Evolutionary conservation across 768 basidiomycete genomes (phyloP).

Genomic region (Serpula lacrymans): DNA sequence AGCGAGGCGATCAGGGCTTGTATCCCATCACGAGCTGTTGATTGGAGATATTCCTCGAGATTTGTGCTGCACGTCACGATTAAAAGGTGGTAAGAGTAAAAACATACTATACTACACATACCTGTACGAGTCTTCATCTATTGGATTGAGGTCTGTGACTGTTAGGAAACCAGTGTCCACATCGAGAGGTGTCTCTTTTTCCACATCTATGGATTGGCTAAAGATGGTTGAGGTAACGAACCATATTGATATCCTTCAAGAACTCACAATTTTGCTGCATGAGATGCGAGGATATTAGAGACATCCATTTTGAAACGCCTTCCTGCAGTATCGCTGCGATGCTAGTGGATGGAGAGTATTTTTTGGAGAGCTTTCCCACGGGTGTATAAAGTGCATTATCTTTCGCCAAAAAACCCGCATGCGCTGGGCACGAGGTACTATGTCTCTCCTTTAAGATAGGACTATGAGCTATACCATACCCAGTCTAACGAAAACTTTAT

Average conservation of each 20-base stretch:
- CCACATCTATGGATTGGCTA: slow-evolving; percentile 66
- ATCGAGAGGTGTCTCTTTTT: slow-evolving; percentile 77
- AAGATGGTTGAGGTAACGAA: slow-evolving; percentile 3
- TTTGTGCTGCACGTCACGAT: slow-evolving; percentile 49
- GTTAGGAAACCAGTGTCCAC: slow-evolving; percentile 81
- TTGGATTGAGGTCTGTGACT: slow-evolving; percentile 83
- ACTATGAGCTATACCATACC: too few relatives aligned
- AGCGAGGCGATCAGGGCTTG: slow-evolving; percentile 79
- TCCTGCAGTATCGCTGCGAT: too few relatives aligned
- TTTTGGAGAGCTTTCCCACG: too few relatives aligned
- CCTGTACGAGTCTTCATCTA: slow-evolving; percentile 84
- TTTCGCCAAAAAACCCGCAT: too few relatives aligned
- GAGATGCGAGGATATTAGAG: slow-evolving; percentile 70
- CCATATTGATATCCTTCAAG: not conserved
- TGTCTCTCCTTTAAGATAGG: too few relatives aligned
- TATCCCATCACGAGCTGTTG: slow-evolving; percentile 75
- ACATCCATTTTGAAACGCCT: slow-evolving; percentile 73
- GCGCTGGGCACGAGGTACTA: too few relatives aligned
- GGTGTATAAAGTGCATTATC: too few relatives aligned
- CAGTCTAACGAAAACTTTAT: too few relatives aligned
- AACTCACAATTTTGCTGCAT: slow-evolving; percentile 68
- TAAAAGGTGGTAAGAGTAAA: not conserved
- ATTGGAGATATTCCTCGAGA: slow-evolving; percentile 76
- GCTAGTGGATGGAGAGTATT: too few relatives aligned
- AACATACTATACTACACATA: slow-evolving; percentile 31